A percentile compares a stretch with the other conserved stretches of the same genome.
Evolutionary conservation across 441 rosid species (phyloP).

Genomic region (Populus tomentosa): DNA sequence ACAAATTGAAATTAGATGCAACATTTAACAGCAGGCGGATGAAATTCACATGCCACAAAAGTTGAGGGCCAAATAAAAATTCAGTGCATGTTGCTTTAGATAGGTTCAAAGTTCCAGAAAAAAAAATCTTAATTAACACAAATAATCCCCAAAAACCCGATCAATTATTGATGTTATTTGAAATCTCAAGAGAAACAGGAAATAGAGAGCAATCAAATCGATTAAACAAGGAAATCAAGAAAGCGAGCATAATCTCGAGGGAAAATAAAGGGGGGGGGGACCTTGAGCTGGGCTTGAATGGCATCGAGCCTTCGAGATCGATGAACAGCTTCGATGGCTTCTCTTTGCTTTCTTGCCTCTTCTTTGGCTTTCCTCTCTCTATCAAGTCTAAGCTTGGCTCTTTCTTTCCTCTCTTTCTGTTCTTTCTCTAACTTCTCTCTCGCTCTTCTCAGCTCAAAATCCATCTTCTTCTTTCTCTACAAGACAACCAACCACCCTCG

Average conservation of each 20-base stretch:
- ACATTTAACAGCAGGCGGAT: background rate
- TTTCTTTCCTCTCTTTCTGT: conserved; percentile 78
- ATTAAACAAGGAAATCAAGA: background rate
- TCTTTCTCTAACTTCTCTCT: conserved; percentile 90
- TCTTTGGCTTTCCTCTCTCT: conserved; percentile 72
- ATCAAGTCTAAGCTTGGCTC: conserved; percentile 55
- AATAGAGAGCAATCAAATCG: background rate
- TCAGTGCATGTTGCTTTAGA: background rate
- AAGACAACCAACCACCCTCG: background rate
- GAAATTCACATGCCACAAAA: background rate
- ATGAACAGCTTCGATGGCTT: conserved; percentile 80
- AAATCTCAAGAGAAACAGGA: background rate
- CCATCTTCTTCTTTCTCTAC: conserved; percentile 37
- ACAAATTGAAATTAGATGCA: background rate
- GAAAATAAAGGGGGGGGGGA: conserved; percentile 1
- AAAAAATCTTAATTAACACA: background rate
- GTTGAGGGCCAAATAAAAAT: background rate
- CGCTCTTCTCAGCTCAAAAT: conserved; percentile 89
- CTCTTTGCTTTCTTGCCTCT: conserved; percentile 67
- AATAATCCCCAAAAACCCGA: background rate
- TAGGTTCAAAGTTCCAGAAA: background rate
- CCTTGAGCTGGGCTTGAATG: conserved; percentile 75
- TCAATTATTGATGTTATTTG: background rate
- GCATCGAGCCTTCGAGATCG: conserved; percentile 83
- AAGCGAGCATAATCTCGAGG: background rate